Conservation (phyloP, 2,329 filamentous ascomycete species). For the Penicillium sp. region DNA sequence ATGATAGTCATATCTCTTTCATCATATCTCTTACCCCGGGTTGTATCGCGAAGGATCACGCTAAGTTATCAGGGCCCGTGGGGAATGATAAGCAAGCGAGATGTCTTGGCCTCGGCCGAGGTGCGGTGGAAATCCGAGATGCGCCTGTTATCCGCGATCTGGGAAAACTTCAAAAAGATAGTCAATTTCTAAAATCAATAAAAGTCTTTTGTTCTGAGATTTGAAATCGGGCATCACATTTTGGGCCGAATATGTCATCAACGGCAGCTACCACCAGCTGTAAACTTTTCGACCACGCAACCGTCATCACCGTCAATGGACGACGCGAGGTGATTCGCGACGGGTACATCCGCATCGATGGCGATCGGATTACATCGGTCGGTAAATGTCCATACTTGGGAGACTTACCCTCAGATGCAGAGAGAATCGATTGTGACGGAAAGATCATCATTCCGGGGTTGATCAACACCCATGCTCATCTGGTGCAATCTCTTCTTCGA, state of each 20-base stretch:
- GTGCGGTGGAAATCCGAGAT: background rate
- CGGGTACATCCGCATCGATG: conserved; percentile 24
- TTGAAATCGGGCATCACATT: background rate
- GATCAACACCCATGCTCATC: conserved; percentile 46
- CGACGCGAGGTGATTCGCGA: conserved; percentile 24
- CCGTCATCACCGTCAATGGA: conserved; percentile 29
- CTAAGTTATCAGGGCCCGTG: conserved; percentile 13
- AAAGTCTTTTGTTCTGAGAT: background rate
- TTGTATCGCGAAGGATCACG: conserved; percentile 8
- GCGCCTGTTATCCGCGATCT: background rate
- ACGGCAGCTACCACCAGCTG: background rate
- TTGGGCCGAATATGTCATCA: conserved; percentile 1
- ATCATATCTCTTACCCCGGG: conserved; percentile 14
- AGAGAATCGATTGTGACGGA: conserved; percentile 35
- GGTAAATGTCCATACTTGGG: conserved; percentile 15
- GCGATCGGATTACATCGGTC: conserved; percentile 17
- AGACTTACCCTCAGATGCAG: conserved; percentile 12
- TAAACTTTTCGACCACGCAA: conserved; percentile 27
- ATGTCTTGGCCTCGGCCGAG: conserved; percentile 28
- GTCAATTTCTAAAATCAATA: background rate
- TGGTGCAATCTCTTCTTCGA: conserved; percentile 43
- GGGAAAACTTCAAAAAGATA: background rate
- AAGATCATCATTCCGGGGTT: conserved; percentile 46
- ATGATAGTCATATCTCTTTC: conserved; percentile 15
- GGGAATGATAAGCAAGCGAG: conserved; percentile 22